Conservation (phyloP, 768 basidiomycete genomes). For the Ramaria sp. region DNA sequence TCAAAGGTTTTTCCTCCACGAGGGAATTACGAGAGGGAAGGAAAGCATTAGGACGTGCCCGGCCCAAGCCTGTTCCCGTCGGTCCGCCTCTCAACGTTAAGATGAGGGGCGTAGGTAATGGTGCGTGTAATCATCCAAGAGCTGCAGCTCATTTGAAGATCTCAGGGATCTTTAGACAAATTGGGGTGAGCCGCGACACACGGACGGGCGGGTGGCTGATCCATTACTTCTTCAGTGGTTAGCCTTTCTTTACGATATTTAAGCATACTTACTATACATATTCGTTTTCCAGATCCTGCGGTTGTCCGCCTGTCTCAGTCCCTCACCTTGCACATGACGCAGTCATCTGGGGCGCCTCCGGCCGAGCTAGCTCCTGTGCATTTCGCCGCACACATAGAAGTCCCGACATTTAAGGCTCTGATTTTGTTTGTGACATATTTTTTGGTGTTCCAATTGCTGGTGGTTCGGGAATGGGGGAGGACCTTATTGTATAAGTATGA, state of each 20-base stretch:
- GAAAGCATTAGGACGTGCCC: neutral
- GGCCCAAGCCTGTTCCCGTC: neutral
- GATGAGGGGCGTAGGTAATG: neutral
- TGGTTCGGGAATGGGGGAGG: neutral
- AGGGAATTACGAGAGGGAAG: neutral
- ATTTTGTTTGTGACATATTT: constrained; percentile 3
- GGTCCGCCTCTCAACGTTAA: neutral
- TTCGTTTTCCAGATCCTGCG: constrained; percentile 1
- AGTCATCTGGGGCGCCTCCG: neutral
- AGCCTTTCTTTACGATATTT: neutral
- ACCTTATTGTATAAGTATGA: neutral
- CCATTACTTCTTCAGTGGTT: constrained; percentile 10
- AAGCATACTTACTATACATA: neutral
- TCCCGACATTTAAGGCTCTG: neutral
- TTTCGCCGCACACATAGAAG: constrained; percentile 8
- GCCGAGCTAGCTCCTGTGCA: constrained; percentile 1
- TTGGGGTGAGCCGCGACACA: neutral
- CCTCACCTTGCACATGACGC: neutral
- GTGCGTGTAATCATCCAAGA: neutral
- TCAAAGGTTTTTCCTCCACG: constrained; percentile 6
- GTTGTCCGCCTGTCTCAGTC: constrained; percentile 9
- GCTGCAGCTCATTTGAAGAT: neutral
- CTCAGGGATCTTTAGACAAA: neutral
- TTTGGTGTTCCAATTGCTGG: constrained; percentile 4
- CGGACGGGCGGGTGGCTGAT: constrained; percentile 3